Conservation (phyloP, 208 protist species). For the Wallacemonas sp. region DNA sequence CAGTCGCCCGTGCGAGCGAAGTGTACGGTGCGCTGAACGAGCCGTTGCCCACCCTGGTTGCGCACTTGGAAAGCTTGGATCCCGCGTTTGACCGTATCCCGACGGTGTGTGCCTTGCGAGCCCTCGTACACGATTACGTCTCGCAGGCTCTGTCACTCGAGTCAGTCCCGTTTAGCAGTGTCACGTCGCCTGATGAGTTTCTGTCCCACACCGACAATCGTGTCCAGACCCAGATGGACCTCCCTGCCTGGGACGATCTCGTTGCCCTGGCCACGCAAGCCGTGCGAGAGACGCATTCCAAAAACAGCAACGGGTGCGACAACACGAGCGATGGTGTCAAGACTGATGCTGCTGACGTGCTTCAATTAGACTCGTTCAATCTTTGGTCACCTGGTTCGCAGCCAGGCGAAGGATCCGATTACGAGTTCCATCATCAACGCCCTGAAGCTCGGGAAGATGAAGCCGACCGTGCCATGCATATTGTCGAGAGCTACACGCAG, state of each 20-base stretch:
- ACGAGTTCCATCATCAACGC: neutral
- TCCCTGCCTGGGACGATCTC: neutral
- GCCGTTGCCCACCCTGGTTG: neutral
- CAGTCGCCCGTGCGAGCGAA: neutral
- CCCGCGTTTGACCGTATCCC: neutral
- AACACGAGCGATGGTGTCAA: too few relatives aligned
- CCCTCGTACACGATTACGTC: neutral
- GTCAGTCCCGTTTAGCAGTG: too few relatives aligned
- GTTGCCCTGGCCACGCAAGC: neutral
- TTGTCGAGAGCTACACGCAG: slow-evolving; percentile 1
- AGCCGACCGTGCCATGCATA: neutral
- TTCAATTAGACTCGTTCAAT: slow-evolving; percentile 11
- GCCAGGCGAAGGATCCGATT: neutral
- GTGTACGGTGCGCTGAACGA: neutral
- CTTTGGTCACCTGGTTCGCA: slow-evolving; percentile 2
- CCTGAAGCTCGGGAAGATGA: neutral
- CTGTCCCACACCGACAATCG: too few relatives aligned
- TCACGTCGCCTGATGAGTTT: too few relatives aligned
- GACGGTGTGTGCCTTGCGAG: neutral
- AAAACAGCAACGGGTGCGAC: neutral
- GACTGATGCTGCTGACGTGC: neutral
- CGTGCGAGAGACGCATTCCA: neutral
- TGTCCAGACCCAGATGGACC: too few relatives aligned
- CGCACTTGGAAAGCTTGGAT: slow-evolving; percentile 18
- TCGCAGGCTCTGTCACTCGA: neutral